These are phyloP conservation scores for Yamadazyma pseudoaaseri DNA, from an alignment of 1,139 yeast genomes.

Conservation along the genomic window DNA sequence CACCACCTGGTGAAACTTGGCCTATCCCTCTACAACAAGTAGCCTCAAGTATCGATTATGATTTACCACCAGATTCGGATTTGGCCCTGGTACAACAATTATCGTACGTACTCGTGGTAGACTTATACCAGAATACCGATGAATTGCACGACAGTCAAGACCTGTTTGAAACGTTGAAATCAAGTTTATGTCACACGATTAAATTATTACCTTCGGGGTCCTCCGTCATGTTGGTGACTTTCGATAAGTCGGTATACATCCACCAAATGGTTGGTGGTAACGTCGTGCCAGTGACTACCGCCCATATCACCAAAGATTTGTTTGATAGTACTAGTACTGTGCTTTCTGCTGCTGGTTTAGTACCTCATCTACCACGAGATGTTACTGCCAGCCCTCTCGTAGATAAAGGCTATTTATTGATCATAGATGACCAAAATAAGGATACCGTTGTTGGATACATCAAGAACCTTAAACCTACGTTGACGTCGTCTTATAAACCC, in stretches of 20 bases:
- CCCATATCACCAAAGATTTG: slow-evolving; percentile 7
- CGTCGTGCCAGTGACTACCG: slow-evolving; percentile 4
- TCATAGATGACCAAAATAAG: slow-evolving; percentile 4
- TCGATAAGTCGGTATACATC: slow-evolving; percentile 26
- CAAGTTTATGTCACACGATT: slow-evolving; percentile 18
- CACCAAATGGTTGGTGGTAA: slow-evolving; percentile 16
- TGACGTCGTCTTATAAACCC: slow-evolving; percentile 28
- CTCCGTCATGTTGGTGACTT: slow-evolving; percentile 27
- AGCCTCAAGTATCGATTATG: slow-evolving; percentile 26
- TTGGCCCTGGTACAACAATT: slow-evolving; percentile 1
- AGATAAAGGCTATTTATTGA: slow-evolving; percentile 5
- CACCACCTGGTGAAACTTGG: slow-evolving; percentile 21
- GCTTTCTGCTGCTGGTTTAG: slow-evolving; percentile 1
- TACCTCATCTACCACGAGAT: not conserved
- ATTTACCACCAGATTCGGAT: slow-evolving; percentile 24
- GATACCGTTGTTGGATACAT: slow-evolving; percentile 14
- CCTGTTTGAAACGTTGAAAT: slow-evolving; percentile 20
- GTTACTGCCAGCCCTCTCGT: slow-evolving; percentile 10
- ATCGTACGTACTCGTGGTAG: slow-evolving; percentile 25
- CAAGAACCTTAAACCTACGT: slow-evolving; percentile 20
- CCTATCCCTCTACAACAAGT: slow-evolving; percentile 26
- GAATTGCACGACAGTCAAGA: slow-evolving; percentile 11
- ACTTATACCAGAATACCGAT: slow-evolving; percentile 30
- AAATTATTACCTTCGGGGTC: slow-evolving; percentile 21
- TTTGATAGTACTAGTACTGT: slow-evolving; percentile 6